Evolutionary conservation across 164 flowering plant genomes (phyloP), one percentile per base, ranked within the genome.

Genomic region (Warburgia ugandensis): DNA sequence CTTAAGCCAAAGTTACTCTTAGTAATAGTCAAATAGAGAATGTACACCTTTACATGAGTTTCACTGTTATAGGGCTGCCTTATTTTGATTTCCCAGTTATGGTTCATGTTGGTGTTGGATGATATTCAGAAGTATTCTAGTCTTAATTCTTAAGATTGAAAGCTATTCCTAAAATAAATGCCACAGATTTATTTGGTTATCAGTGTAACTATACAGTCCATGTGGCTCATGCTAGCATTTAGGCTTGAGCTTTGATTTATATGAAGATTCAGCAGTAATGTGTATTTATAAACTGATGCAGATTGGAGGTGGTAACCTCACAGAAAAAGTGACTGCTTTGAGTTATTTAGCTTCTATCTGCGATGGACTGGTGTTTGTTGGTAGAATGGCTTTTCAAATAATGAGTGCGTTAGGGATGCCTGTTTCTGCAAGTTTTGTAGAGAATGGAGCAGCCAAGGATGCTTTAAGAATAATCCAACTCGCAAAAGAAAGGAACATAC

Each of bases 281-380:
- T 7, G 16, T 36, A 12, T 28, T 21, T 6, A 14, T 39, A 17
- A 17, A n/a, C 13, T 25, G 32, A 48, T 76, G 73, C 83, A 90
- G 97, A 75, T 90, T 63, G 94, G 94, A 54, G 97, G 97, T 16
- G 80, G 73, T 19, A 77, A 79, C 59, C 71, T 90, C 33, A 10
- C 13, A 21, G 63, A 68, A 8, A 90, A 90, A 68, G 75, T 74
- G 35, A 50, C 73, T 55, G 94, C 97, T 11, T 50, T 90, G 66
- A 66, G 36, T 5, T 58, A 63, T 63, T 73, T 90, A 47, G 83
- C 83, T 63, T 81, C 88, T 47, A 68, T 27, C 59, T 84, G 88
- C 64, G 86, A 86, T 64, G 91, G 77, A 17, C 53, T 90, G 56
- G 68, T 86, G 36, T 90, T 90, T 67, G 76, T 84, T 65, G 97